phyloP scores from a whole-genome alignment of 2,329 filamentous ascomycete species.

The Trichoderma sp. region DNA sequence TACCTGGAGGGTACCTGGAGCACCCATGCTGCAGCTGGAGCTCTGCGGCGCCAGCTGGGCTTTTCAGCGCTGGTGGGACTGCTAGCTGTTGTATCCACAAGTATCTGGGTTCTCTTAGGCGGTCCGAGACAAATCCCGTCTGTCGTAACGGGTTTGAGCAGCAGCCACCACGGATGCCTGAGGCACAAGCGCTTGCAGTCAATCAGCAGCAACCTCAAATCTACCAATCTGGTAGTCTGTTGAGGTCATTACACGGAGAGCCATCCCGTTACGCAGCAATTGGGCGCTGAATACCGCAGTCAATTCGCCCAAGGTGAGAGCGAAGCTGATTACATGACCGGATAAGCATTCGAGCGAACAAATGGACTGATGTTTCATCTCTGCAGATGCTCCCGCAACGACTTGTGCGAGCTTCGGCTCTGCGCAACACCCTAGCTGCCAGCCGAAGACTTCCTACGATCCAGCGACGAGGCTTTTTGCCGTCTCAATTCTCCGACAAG shows the following conservation, averaged over 20 bases:
- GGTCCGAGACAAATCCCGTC: conserved; percentile 20
- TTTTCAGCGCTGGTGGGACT: background rate
- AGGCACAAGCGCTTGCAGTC: conserved; percentile 36
- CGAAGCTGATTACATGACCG: background rate
- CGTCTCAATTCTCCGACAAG: conserved; percentile 50
- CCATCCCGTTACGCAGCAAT: conserved; percentile 40
- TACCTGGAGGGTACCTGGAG: background rate
- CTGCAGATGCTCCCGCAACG: conserved; percentile 63
- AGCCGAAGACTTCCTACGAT: conserved; percentile 53
- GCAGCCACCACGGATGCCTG: conserved; percentile 34
- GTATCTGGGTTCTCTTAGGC: conserved; percentile 15
- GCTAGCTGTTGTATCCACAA: background rate
- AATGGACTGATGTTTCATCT: background rate
- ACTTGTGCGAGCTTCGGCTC: conserved; percentile 54
- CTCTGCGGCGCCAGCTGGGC: background rate
- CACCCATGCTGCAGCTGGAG: background rate
- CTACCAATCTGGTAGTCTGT: conserved; percentile 26
- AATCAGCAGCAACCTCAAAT: conserved; percentile 36
- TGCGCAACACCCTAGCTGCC: conserved; percentile 48
- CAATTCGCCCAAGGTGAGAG: conserved; percentile 39
- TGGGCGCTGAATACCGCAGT: conserved; percentile 38
- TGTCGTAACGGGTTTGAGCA: background rate
- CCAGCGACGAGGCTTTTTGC: conserved; percentile 60
- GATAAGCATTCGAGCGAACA: background rate
- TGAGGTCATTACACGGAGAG: conserved; percentile 35